Evolutionary conservation across 495 filamentous ascomycete species (phyloP), one percentile per base, ranked within the genome.

Genomic region (Aspergillus haitiensis): DNA sequence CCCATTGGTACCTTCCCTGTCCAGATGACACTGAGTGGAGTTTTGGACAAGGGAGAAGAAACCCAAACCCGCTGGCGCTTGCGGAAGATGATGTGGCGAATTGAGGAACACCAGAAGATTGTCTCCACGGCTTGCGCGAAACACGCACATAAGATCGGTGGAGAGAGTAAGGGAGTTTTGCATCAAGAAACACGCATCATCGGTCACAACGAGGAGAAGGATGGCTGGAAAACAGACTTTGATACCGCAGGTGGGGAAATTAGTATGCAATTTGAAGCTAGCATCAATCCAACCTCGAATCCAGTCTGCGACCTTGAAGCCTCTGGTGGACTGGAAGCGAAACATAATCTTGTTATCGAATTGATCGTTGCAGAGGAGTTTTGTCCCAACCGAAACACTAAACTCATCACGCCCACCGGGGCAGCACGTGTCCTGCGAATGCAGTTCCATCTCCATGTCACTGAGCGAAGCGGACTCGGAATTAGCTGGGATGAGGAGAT

Each of bases 401-500:
- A 82, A 59, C 78, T 90, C 45, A 82, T 89, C 27, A 92, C 91
- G 1, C 92, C 93, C 5, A 97, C 94, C 0, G 94, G 94, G 35
- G 86, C 90, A 3, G 94, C 94, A 0, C 85, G 94, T 48, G 92
- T 99, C 32, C 78, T 99, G 44, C 84, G 93, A 56, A 97, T 95
- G 88, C 91, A 96, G 67, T 97, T 97, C 81, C 81, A 82, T 61
- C 75, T 91, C 36, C 75, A 83, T 37, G 78, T 97, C 52, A 97
- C 93, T 1, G 89, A 96, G 70, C 82, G 92, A 37, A 82, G 82
- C 15, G 94, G 95, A 2, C 79, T 98, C 53, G 94, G 94, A 3
- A 93, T 99, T 67, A 90, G 87, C 67, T 99, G 94, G 94, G 94
- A 99, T 58, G 92, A 97, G 73, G 94, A 99, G 75, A 85, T 88